phyloP scores from a whole-genome alignment of 495 filamentous ascomycete species.

The Mytilinidion resinicola region DNA sequence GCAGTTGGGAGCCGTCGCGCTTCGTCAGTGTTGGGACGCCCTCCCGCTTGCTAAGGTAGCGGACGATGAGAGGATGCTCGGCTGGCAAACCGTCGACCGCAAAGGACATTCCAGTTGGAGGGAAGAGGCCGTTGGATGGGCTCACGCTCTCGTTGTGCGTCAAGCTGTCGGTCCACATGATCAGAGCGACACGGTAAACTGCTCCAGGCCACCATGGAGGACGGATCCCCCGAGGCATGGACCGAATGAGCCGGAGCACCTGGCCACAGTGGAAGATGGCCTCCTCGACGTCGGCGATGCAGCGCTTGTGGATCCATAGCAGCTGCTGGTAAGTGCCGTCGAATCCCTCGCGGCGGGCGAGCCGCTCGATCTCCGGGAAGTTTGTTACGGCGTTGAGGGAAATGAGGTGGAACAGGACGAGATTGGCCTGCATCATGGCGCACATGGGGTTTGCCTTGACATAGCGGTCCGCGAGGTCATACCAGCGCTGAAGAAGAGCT shows the following conservation, averaged over 20 bases:
- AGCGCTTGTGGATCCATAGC: conserved; percentile 43
- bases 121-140: conserved; percentile 18
- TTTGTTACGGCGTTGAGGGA: conserved; percentile 53
- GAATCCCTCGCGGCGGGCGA: conserved; percentile 48
- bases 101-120: conserved; percentile 28
- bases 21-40: conserved; percentile 36
- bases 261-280: conserved; percentile 57
- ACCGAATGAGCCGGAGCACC: conserved; percentile 46
- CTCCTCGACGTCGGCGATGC: conserved; percentile 49
- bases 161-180: conserved; percentile 37
- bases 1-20: conserved; percentile 33
- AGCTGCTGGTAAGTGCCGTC: conserved; percentile 46
- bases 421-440: conserved; percentile 45
- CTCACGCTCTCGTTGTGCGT: conserved; percentile 30
- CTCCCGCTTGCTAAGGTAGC: conserved; percentile 37
- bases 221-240: conserved; percentile 35
- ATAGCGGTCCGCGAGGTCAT: conserved; percentile 44
- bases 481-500: conserved; percentile 52
- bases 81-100: conserved; percentile 33
- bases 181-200: conserved; percentile 36
- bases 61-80: conserved; percentile 35
- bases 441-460: conserved; percentile 34
- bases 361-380: conserved; percentile 53
- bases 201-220: conserved; percentile 41
- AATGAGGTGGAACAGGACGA: conserved; percentile 60